These are phyloP conservation scores for Beauveria caledonica DNA, from an alignment of 2,329 filamentous ascomycete genomes.

Conservation along the genomic window DNA sequence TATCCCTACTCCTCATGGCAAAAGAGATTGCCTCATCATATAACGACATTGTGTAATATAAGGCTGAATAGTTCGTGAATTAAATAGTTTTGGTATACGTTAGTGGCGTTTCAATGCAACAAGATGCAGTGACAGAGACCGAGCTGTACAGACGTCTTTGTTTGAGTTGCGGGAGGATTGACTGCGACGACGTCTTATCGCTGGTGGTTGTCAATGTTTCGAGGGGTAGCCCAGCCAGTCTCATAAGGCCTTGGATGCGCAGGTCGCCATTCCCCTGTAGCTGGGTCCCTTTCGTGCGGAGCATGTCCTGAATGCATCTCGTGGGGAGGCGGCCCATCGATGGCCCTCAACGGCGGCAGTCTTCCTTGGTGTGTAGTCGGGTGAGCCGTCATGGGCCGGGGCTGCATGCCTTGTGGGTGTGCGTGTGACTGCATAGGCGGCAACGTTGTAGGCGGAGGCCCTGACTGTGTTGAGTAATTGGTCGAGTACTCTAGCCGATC, in stretches of 20 bases:
- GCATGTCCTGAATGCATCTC: conserved; percentile 18
- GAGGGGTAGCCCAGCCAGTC: conserved; percentile 28
- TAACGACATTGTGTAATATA: background rate
- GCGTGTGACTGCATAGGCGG: conserved; percentile 32
- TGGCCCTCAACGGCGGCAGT: conserved; percentile 38
- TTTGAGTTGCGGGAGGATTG: background rate
- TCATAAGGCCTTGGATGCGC: conserved; percentile 25
- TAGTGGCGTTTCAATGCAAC: background rate
- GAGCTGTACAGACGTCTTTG: background rate
- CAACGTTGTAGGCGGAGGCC: conserved; percentile 28
- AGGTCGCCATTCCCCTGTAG: conserved; percentile 29
- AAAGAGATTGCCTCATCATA: background rate
- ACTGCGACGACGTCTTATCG: background rate
- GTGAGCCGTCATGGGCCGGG: conserved; percentile 28
- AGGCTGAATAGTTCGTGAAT: background rate
- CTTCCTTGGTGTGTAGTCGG: conserved; percentile 33
- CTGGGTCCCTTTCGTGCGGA: conserved; percentile 27
- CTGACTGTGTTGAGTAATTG: conserved; percentile 30
- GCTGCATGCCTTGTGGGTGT: conserved; percentile 25
- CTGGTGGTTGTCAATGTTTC: conserved; percentile 1
- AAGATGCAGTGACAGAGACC: background rate
- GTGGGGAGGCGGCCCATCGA: conserved; percentile 29
- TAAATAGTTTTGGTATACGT: conserved; percentile 1
- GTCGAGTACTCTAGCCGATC: conserved; percentile 34
- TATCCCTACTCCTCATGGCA: background rate